These are phyloP conservation scores for Hypoxylon sp. DNA, from an alignment of 2,329 filamentous ascomycete genomes.

Conservation along the genomic window DNA sequence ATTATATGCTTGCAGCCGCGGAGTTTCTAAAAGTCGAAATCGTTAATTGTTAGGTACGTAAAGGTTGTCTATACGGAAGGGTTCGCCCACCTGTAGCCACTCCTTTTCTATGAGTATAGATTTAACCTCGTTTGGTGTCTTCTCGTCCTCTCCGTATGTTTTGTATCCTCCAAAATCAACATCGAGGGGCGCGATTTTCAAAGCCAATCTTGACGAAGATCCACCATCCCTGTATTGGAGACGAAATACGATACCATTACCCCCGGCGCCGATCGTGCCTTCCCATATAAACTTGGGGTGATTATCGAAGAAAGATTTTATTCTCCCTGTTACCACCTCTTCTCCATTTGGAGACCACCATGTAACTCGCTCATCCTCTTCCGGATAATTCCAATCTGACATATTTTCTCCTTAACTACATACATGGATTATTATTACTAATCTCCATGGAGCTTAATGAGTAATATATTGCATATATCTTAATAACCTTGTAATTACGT, in stretches of 20 bases:
- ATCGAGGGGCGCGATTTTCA: constrained; percentile 25
- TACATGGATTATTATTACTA: neutral
- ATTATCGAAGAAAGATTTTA: constrained; percentile 26
- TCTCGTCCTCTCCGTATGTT: constrained; percentile 15
- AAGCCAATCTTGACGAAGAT: neutral
- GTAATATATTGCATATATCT: neutral
- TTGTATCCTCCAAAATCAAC: constrained; percentile 24
- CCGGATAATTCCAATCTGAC: too few relatives aligned
- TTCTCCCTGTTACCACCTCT: constrained; percentile 1
- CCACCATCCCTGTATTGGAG: neutral
- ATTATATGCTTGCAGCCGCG: constrained; percentile 25
- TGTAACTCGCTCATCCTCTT: too few relatives aligned
- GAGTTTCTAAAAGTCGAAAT: constrained; percentile 14
- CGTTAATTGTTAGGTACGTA: neutral
- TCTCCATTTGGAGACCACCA: neutral
- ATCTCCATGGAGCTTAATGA: neutral
- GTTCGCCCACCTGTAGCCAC: constrained; percentile 13
- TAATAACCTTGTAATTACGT: neutral
- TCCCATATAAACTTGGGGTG: constrained; percentile 8
- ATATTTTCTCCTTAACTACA: too few relatives aligned
- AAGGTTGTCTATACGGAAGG: neutral
- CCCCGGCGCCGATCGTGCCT: constrained; percentile 11
- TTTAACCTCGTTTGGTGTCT: constrained; percentile 11
- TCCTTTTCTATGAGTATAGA: constrained; percentile 7
- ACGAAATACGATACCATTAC: constrained; percentile 28